Percentiles rank a stretch among this genome's conserved stretches.
Conservation (phyloP, 2,329 filamentous ascomycete genomes). For the Aspergillus transmontanensis region DNA sequence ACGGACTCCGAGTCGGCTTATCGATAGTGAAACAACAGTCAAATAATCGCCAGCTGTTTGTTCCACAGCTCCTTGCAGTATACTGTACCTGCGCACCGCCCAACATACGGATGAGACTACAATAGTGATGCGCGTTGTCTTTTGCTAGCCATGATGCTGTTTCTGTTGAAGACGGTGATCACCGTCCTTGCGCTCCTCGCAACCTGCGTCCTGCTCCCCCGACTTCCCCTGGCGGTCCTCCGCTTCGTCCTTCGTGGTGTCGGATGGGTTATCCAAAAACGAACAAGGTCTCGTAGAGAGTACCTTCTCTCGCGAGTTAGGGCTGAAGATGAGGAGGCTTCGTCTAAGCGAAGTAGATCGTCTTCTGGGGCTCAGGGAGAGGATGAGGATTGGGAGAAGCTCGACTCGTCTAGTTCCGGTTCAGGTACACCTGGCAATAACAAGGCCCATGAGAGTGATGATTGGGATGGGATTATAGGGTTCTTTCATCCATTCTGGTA, state of each 20-base stretch:
- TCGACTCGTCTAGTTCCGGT: constrained; percentile 58
- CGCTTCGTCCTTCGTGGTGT: constrained; percentile 44
- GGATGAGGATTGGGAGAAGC: constrained; percentile 72
- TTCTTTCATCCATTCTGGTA: constrained; percentile 99
- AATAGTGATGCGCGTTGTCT: background rate
- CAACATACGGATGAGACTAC: background rate
- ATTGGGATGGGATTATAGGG: constrained; percentile 84
- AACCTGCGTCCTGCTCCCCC: constrained; percentile 38
- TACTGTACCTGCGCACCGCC: background rate
- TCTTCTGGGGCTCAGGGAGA: constrained; percentile 35
- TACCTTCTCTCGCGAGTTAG: constrained; percentile 54
- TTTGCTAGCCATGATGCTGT: constrained; percentile 32
- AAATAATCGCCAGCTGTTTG: constrained; percentile 7
- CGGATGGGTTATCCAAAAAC: constrained; percentile 65
- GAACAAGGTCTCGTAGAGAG: constrained; percentile 63
- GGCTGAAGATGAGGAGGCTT: constrained; percentile 44
- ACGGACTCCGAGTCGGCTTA: constrained; percentile 4
- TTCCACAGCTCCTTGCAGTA: background rate
- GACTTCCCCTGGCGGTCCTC: constrained; percentile 35
- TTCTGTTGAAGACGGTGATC: constrained; percentile 35
- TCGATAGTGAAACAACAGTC: constrained; percentile 17
- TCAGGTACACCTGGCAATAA: constrained; percentile 47
- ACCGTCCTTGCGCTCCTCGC: constrained; percentile 36
- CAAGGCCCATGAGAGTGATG: constrained; percentile 48
- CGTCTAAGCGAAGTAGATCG: constrained; percentile 29